Conservation (phyloP, 2,329 filamentous ascomycete genomes). For the Ceratocystis cacaofunesta region DNA sequence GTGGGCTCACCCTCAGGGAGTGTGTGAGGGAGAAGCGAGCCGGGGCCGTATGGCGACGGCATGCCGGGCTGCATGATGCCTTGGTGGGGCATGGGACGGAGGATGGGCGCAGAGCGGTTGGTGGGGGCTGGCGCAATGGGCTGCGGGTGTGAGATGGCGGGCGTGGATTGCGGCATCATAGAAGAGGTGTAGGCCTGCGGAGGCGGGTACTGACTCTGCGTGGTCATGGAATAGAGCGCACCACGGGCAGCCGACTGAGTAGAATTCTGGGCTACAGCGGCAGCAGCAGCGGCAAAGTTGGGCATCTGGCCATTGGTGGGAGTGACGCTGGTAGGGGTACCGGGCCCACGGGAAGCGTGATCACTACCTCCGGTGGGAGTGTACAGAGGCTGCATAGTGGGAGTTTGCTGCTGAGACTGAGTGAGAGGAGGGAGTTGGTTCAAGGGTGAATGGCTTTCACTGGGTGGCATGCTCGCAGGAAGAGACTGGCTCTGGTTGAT, state of each 20-base stretch:
- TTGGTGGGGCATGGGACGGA: slow-evolving; percentile 57
- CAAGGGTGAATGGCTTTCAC: slow-evolving; percentile 15
- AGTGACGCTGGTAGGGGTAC: slow-evolving; percentile 13
- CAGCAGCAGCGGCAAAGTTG: slow-evolving; percentile 15
- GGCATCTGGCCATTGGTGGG: slow-evolving; percentile 16
- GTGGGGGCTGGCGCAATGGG: slow-evolving; percentile 59
- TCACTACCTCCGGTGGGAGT: slow-evolving; percentile 11
- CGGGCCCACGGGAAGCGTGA: slow-evolving; percentile 14
- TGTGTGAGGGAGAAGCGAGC: slow-evolving; percentile 37
- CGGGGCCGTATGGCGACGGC: slow-evolving; percentile 39
- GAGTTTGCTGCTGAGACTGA: slow-evolving; percentile 15
- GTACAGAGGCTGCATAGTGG: slow-evolving; percentile 16
- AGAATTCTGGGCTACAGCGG: slow-evolving; percentile 26
- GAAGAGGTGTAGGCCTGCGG: slow-evolving; percentile 42
- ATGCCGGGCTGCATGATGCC: slow-evolving; percentile 42
- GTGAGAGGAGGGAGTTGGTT: slow-evolving; percentile 16
- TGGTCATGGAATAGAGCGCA: slow-evolving; percentile 35
- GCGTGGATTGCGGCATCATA: slow-evolving; percentile 53
- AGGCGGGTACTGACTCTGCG: slow-evolving; percentile 39
- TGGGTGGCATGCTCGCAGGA: slow-evolving; percentile 11
- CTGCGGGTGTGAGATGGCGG: slow-evolving; percentile 55
- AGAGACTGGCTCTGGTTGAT: slow-evolving; percentile 16
- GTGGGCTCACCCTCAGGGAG: slow-evolving; percentile 51
- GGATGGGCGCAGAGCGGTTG: slow-evolving; percentile 40
- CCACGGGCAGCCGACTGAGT: slow-evolving; percentile 34